Percentiles rank a stretch among this genome's conserved stretches.
phyloP scores from a whole-genome alignment of 352 stramenopile genomes.

The Thraustotheca clavata region DNA sequence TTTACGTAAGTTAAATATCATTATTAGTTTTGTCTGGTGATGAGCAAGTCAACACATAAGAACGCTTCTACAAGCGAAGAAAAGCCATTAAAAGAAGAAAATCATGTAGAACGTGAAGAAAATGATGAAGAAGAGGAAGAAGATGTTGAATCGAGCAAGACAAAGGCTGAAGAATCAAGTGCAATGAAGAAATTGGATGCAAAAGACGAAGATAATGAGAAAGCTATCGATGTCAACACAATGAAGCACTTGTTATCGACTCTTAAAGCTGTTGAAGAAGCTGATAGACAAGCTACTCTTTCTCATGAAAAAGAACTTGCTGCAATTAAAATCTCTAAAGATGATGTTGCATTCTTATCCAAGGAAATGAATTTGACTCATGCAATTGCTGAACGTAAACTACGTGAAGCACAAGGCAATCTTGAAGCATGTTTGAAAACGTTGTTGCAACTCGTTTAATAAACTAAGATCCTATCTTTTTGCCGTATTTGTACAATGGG shows the following conservation, averaged over 20 bases:
- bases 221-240: slow-evolving; percentile 84
- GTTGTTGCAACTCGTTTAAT: slow-evolving; percentile 26
- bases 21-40: no score
- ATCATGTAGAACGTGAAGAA: slow-evolving; percentile 27
- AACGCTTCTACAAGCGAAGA: no score
- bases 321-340: slow-evolving; percentile 73
- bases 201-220: slow-evolving; percentile 77
- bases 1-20: no score
- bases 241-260: slow-evolving; percentile 75
- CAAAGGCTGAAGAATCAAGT: slow-evolving; percentile 70
- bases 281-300: slow-evolving; percentile 69
- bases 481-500: neutral
- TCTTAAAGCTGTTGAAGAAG: slow-evolving; percentile 71
- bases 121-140: slow-evolving; percentile 39
- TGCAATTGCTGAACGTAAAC: slow-evolving; percentile 71
- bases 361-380: slow-evolving; percentile 68
- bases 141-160: slow-evolving; percentile 49
- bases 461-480: slow-evolving; percentile 19
- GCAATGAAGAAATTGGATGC: slow-evolving; percentile 65
- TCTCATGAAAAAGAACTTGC: slow-evolving; percentile 73
- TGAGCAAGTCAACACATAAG: no score
- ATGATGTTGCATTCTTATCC: slow-evolving; percentile 68
- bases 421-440: slow-evolving; percentile 56
- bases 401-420: slow-evolving; percentile 68
- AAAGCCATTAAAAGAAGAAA: slow-evolving; percentile 5